Percentiles rank a stretch among this genome's conserved stretches.
Evolutionary conservation across 345 rosid genomes (phyloP).

Genomic region (Camelina hispida): DNA sequence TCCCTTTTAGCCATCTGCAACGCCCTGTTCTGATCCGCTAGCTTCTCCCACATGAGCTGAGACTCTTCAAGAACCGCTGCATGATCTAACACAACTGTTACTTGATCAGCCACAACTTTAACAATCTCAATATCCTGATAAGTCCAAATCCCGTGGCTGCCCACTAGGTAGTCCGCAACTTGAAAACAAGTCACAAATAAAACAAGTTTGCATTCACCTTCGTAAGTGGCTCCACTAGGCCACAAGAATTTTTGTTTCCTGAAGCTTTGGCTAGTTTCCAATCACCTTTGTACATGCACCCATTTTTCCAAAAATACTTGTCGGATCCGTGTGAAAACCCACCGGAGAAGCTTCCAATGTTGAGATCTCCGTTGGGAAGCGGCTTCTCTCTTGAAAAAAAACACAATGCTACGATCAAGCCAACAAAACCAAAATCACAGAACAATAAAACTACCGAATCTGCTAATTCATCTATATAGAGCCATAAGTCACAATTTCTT

Average conservation of each 20-base stretch:
- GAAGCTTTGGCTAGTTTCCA: slow-evolving; percentile 96
- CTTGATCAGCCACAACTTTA: slow-evolving; percentile 96
- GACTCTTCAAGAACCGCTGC: slow-evolving; percentile 97
- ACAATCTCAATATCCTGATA: slow-evolving; percentile 84
- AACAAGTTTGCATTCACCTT: slow-evolving; percentile 53
- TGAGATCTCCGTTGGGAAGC: slow-evolving; percentile 97
- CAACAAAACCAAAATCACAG: too few relatives aligned
- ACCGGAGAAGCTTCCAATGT: slow-evolving; percentile 76
- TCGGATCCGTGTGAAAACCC: slow-evolving; percentile 93
- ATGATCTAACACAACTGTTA: slow-evolving; percentile 95
- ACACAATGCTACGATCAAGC: too few relatives aligned
- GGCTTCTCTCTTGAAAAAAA: slow-evolving; percentile 49
- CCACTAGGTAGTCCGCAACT: slow-evolving; percentile 56
- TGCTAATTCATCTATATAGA: too few relatives aligned
- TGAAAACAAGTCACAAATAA: too few relatives aligned
- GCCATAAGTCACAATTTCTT: too few relatives aligned
- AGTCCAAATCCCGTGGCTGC: slow-evolving; percentile 70
- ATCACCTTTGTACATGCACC: slow-evolving; percentile 98
- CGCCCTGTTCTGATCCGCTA: slow-evolving; percentile 85
- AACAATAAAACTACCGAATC: too few relatives aligned
- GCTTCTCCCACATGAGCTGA: slow-evolving; percentile 86
- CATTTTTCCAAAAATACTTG: slow-evolving; percentile 92
- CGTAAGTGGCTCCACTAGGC: slow-evolving; percentile 97
- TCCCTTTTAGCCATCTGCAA: slow-evolving; percentile 69
- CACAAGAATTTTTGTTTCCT: slow-evolving; percentile 88